phyloP scores from a whole-genome alignment of 2,329 filamentous ascomycete genomes.

The Ophiocordyceps camponoti-rufipedis region DNA sequence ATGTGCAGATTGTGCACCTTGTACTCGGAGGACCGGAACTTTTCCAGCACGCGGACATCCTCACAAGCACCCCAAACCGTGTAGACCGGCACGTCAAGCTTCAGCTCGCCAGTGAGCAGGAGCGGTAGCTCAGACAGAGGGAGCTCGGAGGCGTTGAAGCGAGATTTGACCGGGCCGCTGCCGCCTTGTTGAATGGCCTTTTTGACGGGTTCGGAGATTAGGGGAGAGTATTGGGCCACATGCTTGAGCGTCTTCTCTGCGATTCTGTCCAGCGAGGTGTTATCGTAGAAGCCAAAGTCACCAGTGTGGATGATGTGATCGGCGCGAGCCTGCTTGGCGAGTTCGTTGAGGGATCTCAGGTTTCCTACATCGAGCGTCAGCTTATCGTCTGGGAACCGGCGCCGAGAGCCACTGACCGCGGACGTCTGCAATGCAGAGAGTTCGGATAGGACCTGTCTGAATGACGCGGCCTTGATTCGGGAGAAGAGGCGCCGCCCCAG shows the following conservation, averaged over 20 bases:
- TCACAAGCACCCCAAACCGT: slow-evolving; percentile 98
- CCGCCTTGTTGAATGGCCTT: slow-evolving; percentile 48
- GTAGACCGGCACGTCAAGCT: slow-evolving; percentile 90
- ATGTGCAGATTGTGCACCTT: slow-evolving; percentile 96
- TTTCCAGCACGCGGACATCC: slow-evolving; percentile 92
- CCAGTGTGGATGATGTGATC: slow-evolving; percentile 98
- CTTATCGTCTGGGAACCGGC: neutral
- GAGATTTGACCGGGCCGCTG: slow-evolving; percentile 65
- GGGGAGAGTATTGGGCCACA: slow-evolving; percentile 92
- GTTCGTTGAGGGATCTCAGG: slow-evolving; percentile 83
- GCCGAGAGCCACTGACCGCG: slow-evolving; percentile 31
- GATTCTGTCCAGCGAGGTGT: slow-evolving; percentile 87
- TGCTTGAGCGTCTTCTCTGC: slow-evolving; percentile 98
- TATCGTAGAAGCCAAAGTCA: slow-evolving; percentile 98
- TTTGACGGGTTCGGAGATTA: slow-evolving; percentile 64
- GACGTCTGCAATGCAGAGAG: slow-evolving; percentile 55
- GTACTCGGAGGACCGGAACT: slow-evolving; percentile 94
- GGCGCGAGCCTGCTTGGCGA: slow-evolving; percentile 84
- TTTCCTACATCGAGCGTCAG: slow-evolving; percentile 47
- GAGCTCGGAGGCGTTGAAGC: slow-evolving; percentile 64
- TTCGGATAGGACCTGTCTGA: slow-evolving; percentile 45
- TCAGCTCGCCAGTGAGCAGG: slow-evolving; percentile 74
- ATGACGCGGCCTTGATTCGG: slow-evolving; percentile 50
- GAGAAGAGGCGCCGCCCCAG: slow-evolving; percentile 44
- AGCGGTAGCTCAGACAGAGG: slow-evolving; percentile 83